Percentiles rank a stretch among this genome's conserved stretches.
Conservation (phyloP, 768 basidiomycete genomes). For the Boletus reticuloceps region DNA sequence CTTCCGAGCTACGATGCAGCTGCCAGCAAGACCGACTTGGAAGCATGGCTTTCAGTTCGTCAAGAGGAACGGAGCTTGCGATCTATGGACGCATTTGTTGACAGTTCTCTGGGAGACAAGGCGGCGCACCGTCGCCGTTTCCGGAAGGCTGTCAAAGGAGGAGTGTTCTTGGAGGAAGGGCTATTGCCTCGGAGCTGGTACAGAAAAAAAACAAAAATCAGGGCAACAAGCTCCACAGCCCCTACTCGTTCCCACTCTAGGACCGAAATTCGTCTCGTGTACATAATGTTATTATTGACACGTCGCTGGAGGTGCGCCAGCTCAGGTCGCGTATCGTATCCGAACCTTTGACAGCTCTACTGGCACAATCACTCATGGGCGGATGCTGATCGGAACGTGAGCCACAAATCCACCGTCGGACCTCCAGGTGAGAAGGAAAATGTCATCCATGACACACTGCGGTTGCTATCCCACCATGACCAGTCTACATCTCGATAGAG, state of each 20-base stretch:
- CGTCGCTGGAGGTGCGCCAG: background rate
- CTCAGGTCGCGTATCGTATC: too few species aligned
- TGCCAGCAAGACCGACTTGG: constrained; percentile 10
- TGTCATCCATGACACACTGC: constrained; percentile 7
- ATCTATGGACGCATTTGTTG: constrained; percentile 1
- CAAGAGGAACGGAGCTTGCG: constrained; percentile 4
- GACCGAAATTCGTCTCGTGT: constrained; percentile 12
- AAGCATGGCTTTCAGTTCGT: constrained; percentile 1
- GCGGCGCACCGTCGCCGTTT: constrained; percentile 12
- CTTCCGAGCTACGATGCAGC: background rate
- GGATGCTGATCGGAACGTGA: constrained; percentile 26
- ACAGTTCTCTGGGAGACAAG: constrained; percentile 16
- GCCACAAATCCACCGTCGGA: background rate
- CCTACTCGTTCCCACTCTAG: constrained; percentile 13
- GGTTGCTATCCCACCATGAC: constrained; percentile 11
- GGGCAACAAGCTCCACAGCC: constrained; percentile 2
- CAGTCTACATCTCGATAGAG: constrained; percentile 4
- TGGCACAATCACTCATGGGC: constrained; percentile 8
- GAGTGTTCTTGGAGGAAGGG: constrained; percentile 5
- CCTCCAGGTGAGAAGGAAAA: constrained; percentile 10
- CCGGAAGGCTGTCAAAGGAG: constrained; percentile 11
- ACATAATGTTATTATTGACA: constrained; percentile 12
- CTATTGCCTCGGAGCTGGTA: constrained; percentile 7
- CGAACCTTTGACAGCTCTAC: constrained; percentile 1
- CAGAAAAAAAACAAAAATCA: constrained; percentile 1